These are phyloP conservation scores for Aspergillus aculeatus DNA, from an alignment of 2,329 filamentous ascomycete species.

Conservation along the genomic window DNA sequence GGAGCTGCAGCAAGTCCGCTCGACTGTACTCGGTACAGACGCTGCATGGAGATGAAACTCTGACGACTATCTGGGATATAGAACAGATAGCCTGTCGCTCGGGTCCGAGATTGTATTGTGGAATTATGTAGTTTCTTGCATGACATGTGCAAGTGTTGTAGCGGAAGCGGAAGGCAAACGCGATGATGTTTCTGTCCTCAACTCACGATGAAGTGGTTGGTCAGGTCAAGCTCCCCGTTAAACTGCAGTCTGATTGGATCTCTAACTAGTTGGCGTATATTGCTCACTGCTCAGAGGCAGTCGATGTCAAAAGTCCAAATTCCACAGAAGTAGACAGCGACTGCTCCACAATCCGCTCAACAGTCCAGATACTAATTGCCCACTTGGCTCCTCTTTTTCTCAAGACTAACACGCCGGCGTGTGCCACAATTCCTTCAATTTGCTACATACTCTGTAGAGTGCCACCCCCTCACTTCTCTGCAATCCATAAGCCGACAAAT, in stretches of 20 bases:
- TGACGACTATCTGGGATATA: no score
- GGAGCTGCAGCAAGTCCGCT: no score
- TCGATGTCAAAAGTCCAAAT: neutral
- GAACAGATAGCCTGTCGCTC: no score
- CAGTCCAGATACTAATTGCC: neutral
- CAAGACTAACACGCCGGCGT: neutral
- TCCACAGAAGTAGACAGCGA: no score
- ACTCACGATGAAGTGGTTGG: neutral
- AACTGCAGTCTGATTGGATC: neutral
- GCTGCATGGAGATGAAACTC: no score
- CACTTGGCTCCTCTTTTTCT: neutral
- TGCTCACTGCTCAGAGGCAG: neutral
- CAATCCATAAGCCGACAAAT: neutral
- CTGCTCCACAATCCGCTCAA: neutral
- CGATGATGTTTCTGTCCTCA: no score
- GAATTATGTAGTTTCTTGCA: no score
- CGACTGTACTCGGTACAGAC: no score
- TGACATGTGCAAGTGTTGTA: no score
- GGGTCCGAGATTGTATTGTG: no score
- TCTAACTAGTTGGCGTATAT: neutral
- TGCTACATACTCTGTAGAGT: neutral
- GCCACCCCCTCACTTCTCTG: neutral
- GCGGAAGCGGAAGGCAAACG: no score
- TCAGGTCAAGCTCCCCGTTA: neutral
- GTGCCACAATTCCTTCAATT: neutral